These are phyloP conservation scores for Populus euphratica DNA, from an alignment of 345 rosid genomes.

Conservation along the genomic window DNA sequence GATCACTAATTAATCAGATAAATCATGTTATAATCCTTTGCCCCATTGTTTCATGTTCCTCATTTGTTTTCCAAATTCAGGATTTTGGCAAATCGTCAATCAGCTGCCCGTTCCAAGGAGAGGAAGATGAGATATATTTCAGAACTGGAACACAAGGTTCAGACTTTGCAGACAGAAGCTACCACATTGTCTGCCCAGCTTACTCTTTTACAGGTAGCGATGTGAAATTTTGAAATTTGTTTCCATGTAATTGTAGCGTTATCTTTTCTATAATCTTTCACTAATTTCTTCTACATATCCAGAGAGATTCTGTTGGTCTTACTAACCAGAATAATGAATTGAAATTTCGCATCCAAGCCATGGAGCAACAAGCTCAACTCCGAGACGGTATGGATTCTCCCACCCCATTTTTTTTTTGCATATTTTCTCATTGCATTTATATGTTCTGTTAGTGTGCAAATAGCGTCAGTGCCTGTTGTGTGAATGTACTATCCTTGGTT, in stretches of 20 bases:
- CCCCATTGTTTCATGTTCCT: neutral
- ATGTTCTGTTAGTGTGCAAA: neutral
- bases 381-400: constrained; percentile 59
- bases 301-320: constrained; percentile 93
- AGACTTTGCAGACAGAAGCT: constrained; percentile 93
- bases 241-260: neutral
- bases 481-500: neutral
- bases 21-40: no score
- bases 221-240: neutral
- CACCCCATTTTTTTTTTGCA: neutral
- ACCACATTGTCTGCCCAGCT: constrained; percentile 95
- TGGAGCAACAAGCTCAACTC: constrained; percentile 96
- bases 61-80: constrained; percentile 32
- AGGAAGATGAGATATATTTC: constrained; percentile 90
- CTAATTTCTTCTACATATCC: constrained; percentile 12
- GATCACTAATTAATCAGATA: neutral
- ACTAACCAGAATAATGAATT: constrained; percentile 89
- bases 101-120: constrained; percentile 97
- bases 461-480: neutral
- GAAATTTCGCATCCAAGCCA: constrained; percentile 93
- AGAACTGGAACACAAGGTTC: constrained; percentile 94
- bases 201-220: constrained; percentile 73
- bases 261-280: neutral
- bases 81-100: constrained; percentile 88
- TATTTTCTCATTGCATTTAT: neutral